These are phyloP conservation scores for Penicillium goetzii DNA, from an alignment of 495 filamentous ascomycete genomes.

Conservation along the genomic window DNA sequence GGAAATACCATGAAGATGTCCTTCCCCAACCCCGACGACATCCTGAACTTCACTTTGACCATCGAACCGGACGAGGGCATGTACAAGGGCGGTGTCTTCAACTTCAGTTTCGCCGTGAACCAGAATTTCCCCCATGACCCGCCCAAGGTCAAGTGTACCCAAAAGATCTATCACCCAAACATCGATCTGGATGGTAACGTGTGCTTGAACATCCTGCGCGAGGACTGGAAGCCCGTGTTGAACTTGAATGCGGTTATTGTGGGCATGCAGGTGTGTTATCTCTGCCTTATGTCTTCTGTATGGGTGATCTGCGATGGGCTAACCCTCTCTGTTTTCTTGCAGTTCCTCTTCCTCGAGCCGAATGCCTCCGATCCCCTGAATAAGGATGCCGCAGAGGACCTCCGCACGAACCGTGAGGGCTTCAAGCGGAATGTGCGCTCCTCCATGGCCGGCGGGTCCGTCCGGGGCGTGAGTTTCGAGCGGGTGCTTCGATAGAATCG, in stretches of 20 bases:
- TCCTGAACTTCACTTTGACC: slow-evolving; percentile 90
- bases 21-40: slow-evolving; percentile 94
- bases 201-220: slow-evolving; percentile 92
- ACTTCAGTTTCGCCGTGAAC: slow-evolving; percentile 89
- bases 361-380: slow-evolving; percentile 97
- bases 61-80: slow-evolving; percentile 98
- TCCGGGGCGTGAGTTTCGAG: slow-evolving; percentile 74
- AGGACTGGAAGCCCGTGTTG: slow-evolving; percentile 98
- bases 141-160: slow-evolving; percentile 94
- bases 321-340: slow-evolving; percentile 7
- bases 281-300: too few relatives aligned
- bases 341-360: slow-evolving; percentile 97
- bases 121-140: slow-evolving; percentile 97
- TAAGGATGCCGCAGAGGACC: slow-evolving; percentile 94
- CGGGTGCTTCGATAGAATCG: slow-evolving; percentile 58
- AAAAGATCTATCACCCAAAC: slow-evolving; percentile 99
- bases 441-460: slow-evolving; percentile 80
- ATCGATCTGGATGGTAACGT: slow-evolving; percentile 98
- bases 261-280: slow-evolving; percentile 72
- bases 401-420: slow-evolving; percentile 76
- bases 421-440: slow-evolving; percentile 90
- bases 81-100: slow-evolving; percentile 89
- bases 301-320: neutral
- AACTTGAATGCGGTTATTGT: slow-evolving; percentile 97
- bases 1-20: slow-evolving; percentile 89